Evolutionary conservation across 345 rosid genomes (phyloP).

Genomic region (Trapa bicornis): DNA sequence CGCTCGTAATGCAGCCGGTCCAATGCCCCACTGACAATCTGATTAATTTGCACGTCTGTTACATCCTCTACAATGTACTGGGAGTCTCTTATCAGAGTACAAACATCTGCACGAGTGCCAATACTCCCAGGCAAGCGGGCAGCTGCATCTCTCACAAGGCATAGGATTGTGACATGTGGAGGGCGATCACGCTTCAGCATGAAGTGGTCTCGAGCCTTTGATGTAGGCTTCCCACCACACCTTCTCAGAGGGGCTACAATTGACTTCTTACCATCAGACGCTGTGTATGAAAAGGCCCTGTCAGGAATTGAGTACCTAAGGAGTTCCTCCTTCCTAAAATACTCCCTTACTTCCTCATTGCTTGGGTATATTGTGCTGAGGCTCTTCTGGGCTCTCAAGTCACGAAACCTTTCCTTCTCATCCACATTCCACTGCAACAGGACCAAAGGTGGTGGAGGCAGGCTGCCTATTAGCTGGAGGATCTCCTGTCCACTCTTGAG

Average conservation of each 20-base stretch:
- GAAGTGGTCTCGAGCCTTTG: slow-evolving; percentile 97
- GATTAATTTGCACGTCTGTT: slow-evolving; percentile 83
- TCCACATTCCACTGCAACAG: slow-evolving; percentile 73
- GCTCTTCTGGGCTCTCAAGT: slow-evolving; percentile 96
- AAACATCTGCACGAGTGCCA: slow-evolving; percentile 99
- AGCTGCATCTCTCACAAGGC: slow-evolving; percentile 98
- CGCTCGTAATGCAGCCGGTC: slow-evolving; percentile 98
- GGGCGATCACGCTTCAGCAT: slow-evolving; percentile 99
- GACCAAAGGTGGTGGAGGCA: slow-evolving; percentile 82
- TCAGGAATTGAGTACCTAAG: slow-evolving; percentile 97
- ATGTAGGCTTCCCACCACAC: slow-evolving; percentile 98
- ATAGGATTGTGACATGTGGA: slow-evolving; percentile 92
- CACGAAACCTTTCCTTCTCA: slow-evolving; percentile 96
- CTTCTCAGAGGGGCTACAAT: slow-evolving; percentile 97
- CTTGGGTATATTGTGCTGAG: slow-evolving; percentile 77
- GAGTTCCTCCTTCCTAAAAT: slow-evolving; percentile 82
- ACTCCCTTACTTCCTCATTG: slow-evolving; percentile 75
- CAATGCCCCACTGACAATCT: slow-evolving; percentile 95
- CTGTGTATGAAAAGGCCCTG: slow-evolving; percentile 91
- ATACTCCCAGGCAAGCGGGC: slow-evolving; percentile 95
- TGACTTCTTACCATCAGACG: slow-evolving; percentile 95
- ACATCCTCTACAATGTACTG: slow-evolving; percentile 90
- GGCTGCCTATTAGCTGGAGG: slow-evolving; percentile 88
- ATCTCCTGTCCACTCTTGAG: slow-evolving; percentile 92
- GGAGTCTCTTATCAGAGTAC: slow-evolving; percentile 90